phyloP scores from a whole-genome alignment of 139 green algal genomes.

The Limnomonas spitsbergensis region DNA sequence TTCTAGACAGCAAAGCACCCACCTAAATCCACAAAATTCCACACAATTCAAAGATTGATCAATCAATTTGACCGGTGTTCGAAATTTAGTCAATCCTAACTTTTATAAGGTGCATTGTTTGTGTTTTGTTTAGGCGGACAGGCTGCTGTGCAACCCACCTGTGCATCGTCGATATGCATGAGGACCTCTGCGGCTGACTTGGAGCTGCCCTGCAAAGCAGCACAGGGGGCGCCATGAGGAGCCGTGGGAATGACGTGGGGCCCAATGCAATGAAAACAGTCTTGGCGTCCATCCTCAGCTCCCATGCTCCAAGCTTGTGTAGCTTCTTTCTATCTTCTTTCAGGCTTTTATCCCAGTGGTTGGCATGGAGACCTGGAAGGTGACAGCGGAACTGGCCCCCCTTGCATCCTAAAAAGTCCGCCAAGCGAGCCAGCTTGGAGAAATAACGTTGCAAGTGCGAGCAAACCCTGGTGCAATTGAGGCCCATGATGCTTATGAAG shows the following conservation, averaged over 20 bases:
- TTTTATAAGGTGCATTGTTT: not conserved
- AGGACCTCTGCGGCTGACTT: slow-evolving; percentile 39
- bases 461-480: too few species aligned
- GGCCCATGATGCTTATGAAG: too few species aligned
- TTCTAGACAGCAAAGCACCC: not conserved
- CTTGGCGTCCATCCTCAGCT: not conserved
- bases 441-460: too few species aligned
- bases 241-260: not conserved
- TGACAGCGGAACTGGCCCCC: too few species aligned
- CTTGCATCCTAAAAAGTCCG: too few species aligned
- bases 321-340: not conserved
- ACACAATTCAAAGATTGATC: too few species aligned
- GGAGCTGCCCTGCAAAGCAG: not conserved
- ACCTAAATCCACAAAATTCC: too few species aligned
- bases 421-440: too few species aligned
- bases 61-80: not conserved
- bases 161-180: slow-evolving; percentile 47
- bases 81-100: not conserved
- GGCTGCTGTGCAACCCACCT: not conserved
- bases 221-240: not conserved
- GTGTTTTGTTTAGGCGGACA: too few species aligned
- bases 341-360: too few species aligned
- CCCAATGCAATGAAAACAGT: not conserved
- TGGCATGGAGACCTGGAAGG: too few species aligned
- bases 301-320: not conserved